Conservation (phyloP, 2,329 filamentous ascomycete species). For the Thyridium curvatum region DNA sequence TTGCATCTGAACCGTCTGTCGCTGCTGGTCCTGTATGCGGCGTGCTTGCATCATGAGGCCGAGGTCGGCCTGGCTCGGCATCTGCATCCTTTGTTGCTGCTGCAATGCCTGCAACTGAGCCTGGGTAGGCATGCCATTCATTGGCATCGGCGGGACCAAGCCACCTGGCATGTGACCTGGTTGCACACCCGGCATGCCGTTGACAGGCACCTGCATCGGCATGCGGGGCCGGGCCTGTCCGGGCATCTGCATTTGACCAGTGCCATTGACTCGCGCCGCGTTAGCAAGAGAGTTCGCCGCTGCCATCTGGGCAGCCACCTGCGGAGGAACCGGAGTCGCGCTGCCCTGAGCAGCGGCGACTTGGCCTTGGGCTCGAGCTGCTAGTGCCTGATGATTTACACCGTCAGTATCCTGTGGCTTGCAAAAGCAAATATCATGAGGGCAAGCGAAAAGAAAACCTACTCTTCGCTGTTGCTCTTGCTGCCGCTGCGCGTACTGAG, state of each 20-base stretch:
- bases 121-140: conserved; percentile 58
- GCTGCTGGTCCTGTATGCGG: conserved; percentile 60
- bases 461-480: conserved; percentile 54
- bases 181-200: conserved; percentile 38
- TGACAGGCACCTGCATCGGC: conserved; percentile 46
- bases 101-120: conserved; percentile 61
- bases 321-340: conserved; percentile 29
- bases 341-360: conserved; percentile 5
- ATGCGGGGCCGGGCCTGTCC: conserved; percentile 44
- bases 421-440: neutral
- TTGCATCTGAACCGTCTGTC: conserved; percentile 23
- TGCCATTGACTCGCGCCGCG: conserved; percentile 33
- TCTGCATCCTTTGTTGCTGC: conserved; percentile 54
- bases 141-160: conserved; percentile 48
- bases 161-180: conserved; percentile 43
- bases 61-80: conserved; percentile 41
- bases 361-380: conserved; percentile 5
- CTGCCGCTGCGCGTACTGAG: conserved; percentile 48
- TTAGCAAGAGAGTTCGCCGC: conserved; percentile 21
- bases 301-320: conserved; percentile 35
- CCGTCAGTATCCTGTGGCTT: too few species aligned
- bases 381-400: conserved; percentile 9
- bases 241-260: conserved; percentile 37
- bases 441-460: conserved; percentile 16
- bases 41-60: conserved; percentile 57